Conservation (phyloP, 2,329 filamentous ascomycete genomes). For the Pezicula radicicola region DNA sequence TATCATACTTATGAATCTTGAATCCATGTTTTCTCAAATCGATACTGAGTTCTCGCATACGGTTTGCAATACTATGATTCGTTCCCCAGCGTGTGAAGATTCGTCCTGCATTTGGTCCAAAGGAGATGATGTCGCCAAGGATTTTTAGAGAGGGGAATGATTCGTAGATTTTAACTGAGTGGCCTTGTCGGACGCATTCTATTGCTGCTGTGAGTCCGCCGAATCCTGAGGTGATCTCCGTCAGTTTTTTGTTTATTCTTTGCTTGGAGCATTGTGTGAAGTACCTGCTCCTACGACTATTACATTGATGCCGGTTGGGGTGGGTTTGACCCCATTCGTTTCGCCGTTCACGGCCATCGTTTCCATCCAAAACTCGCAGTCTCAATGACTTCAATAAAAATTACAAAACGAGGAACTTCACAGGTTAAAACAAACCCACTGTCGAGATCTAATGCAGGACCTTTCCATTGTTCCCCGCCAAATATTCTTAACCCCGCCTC, state of each 20-base stretch:
- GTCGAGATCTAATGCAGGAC: too few species aligned
- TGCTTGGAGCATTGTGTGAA: constrained; percentile 8
- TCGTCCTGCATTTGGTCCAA: constrained; percentile 53
- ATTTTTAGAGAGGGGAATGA: constrained; percentile 40
- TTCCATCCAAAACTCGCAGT: too few species aligned
- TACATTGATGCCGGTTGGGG: constrained; percentile 16
- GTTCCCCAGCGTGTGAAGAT: constrained; percentile 53
- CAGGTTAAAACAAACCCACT: too few species aligned
- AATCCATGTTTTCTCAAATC: constrained; percentile 36
- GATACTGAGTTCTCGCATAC: constrained; percentile 13
- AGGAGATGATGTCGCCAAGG: constrained; percentile 48
- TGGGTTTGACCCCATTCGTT: constrained; percentile 3
- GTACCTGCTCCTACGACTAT: constrained; percentile 18
- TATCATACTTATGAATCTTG: constrained; percentile 40
- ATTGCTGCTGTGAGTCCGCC: constrained; percentile 59
- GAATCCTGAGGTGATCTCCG: constrained; percentile 38
- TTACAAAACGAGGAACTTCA: too few species aligned
- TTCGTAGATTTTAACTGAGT: constrained; percentile 46
- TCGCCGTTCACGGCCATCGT: neutral
- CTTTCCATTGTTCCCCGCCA: too few species aligned
- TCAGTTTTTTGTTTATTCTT: too few species aligned
- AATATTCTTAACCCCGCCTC: too few species aligned
- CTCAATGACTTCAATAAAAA: too few species aligned
- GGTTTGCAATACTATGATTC: constrained; percentile 35
- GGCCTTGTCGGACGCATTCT: constrained; percentile 57